Evolutionary conservation across 306 rosid genomes (phyloP).

Genomic region (Trifolium repens): DNA sequence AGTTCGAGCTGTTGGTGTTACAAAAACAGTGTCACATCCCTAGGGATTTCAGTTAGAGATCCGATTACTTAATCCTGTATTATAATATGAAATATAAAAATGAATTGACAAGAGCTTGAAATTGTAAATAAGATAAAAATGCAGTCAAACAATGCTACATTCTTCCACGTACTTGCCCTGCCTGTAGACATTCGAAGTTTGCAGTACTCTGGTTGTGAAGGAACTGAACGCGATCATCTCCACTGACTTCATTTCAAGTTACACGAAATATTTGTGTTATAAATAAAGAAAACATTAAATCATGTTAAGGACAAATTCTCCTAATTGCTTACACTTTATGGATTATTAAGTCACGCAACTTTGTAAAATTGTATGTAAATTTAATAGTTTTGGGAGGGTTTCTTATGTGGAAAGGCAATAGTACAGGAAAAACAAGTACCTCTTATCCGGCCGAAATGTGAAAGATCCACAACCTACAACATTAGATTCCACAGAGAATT

Average conservation of each 20-base stretch:
- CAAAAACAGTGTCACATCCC: conserved; percentile 98
- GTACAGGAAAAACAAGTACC: conserved; percentile 57
- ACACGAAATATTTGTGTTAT: conserved; percentile 34
- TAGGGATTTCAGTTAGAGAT: conserved; percentile 73
- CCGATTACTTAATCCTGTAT: conserved; percentile 75
- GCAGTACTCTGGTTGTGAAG: conserved; percentile 98
- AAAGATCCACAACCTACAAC: conserved; percentile 86
- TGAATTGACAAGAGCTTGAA: conserved; percentile 40
- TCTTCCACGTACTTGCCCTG: conserved; percentile 73
- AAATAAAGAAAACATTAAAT: conserved; percentile 25
- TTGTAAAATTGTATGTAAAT: conserved; percentile 8
- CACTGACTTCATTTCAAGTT: conserved; percentile 63
- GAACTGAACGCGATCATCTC: conserved; percentile 88
- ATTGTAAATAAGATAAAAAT: conserved; percentile 24
- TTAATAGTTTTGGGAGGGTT: background rate
- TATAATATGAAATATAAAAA: conserved; percentile 54
- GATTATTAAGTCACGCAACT: background rate
- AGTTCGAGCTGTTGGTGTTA: conserved; percentile 97
- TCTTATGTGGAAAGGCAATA: conserved; percentile 7
- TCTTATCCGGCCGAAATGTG: conserved; percentile 93
- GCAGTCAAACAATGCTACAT: conserved; percentile 45
- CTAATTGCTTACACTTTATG: background rate
- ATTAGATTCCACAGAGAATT: conserved; percentile 34
- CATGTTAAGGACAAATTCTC: conserved; percentile 19
- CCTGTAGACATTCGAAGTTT: conserved; percentile 70